Evolutionary conservation across 208 protist genomes (phyloP), one percentile per base, ranked within the genome.

Genomic region (Naegleria lovaniensis): DNA sequence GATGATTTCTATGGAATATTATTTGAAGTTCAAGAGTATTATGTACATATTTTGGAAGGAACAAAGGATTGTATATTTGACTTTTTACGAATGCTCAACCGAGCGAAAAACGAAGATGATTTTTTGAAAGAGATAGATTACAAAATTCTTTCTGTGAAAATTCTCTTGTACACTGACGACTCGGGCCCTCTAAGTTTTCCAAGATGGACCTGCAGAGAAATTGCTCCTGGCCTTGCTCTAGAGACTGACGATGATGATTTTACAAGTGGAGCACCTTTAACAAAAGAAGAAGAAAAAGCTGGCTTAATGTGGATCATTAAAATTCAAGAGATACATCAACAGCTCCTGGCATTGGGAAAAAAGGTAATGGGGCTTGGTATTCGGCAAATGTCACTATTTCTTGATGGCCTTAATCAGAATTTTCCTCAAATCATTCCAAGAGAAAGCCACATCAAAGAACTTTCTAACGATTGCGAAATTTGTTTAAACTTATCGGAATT

Each of bases 1-100:
- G 76, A 84, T 33, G 76, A 84, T 41, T 84, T 84, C 39, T 84
- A 84, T 36, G 76, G 76, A 84, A 33, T 84, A 41, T 15, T 84
- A 7, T 84, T 84, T 84, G 76, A 84, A 84, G 29, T 11, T 38
- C 29, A 84, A 15, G 76, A 84, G 15, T 84, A 40, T 84, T 84
- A 41, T 84, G 38, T 84, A 41, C 76, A 84, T 84, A 16, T 84
- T 33, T 40, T 84, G 38, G 76, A 84, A 39, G 76, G 33, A 39
- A 67, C 55, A 67, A 67, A 67, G 55, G 55, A 67, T 67, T 67
- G 55, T 29, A 67, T 29, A 4, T 67, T 67, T 2, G 55, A 67
- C 22, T 67, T 67, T 67, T 29, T 67, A 13, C 4, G 55, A 29
- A 29, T 67, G 11, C 55, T 67, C 3, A 15, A 67, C 13, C 11